These are phyloP conservation scores for Chytridiales sp. DNA, from an alignment of 371 early-diverging fungal genomes.

Conservation along the genomic window DNA sequence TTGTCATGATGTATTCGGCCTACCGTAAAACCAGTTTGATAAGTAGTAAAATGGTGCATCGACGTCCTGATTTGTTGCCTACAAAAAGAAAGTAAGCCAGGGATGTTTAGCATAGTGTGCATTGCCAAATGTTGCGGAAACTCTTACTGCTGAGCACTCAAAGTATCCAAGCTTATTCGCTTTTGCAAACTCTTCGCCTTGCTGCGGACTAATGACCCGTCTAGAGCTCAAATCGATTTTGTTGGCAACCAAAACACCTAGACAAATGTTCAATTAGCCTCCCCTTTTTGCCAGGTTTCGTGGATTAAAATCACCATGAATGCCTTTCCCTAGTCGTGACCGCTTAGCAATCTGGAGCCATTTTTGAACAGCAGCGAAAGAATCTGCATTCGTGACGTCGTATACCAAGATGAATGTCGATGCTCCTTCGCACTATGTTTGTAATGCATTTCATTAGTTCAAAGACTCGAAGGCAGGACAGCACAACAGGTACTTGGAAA, in stretches of 20 bases:
- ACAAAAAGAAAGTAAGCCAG: background rate
- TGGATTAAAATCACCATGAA: constrained; percentile 13
- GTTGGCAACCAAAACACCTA: constrained; percentile 42
- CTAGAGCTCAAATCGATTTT: constrained; percentile 40
- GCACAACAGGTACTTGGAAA: background rate
- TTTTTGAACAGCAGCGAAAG: constrained; percentile 36
- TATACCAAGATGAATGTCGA: constrained; percentile 41
- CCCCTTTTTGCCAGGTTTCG: no score
- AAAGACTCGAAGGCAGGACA: background rate
- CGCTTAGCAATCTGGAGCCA: constrained; percentile 40
- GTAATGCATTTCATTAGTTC: no score
- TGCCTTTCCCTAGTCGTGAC: constrained; percentile 19
- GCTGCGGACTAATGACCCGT: constrained; percentile 33
- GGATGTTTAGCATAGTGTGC: background rate
- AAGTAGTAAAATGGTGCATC: constrained; percentile 50
- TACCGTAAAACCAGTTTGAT: constrained; percentile 36
- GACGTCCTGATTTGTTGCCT: constrained; percentile 43
- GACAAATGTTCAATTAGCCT: background rate
- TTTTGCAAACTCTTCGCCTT: constrained; percentile 47
- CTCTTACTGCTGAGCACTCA: constrained; percentile 44
- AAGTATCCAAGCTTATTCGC: constrained; percentile 39
- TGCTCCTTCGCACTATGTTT: constrained; percentile 40
- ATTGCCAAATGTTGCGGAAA: background rate
- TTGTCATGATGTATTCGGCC: no score
- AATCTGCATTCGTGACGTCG: constrained; percentile 45